Percentiles rank a stretch among this genome's conserved stretches.
Conservation (phyloP, 768 basidiomycete species). For the Tulasnella sp. region DNA sequence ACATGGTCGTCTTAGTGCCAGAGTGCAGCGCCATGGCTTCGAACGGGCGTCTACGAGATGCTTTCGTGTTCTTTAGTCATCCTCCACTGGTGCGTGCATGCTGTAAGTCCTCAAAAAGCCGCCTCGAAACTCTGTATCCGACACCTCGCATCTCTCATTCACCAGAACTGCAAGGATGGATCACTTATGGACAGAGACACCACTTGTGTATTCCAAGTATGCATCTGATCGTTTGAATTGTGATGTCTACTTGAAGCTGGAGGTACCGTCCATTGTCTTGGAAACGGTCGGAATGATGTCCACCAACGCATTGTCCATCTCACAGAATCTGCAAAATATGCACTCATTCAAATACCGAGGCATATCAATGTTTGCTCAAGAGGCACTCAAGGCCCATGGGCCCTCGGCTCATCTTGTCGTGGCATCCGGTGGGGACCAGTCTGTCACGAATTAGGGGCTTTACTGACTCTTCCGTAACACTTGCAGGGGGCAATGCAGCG, state of each 20-base stretch:
- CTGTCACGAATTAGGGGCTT: neutral
- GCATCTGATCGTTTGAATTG: slow-evolving; percentile 48
- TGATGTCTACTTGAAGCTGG: slow-evolving; percentile 58
- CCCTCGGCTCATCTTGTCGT: slow-evolving; percentile 52
- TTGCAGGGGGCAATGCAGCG: slow-evolving; percentile 63
- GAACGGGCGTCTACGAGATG: neutral
- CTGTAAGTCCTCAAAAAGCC: neutral
- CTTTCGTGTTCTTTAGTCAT: neutral
- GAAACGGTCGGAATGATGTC: neutral
- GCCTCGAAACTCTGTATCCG: neutral
- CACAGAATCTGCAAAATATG: slow-evolving; percentile 60
- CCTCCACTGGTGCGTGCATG: neutral
- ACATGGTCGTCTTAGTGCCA: neutral
- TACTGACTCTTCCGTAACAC: neutral
- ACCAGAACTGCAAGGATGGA: neutral
- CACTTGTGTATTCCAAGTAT: slow-evolving; percentile 51
- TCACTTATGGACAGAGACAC: slow-evolving; percentile 53
- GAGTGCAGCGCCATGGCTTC: neutral
- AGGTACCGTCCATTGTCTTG: neutral
- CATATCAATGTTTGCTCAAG: slow-evolving; percentile 53
- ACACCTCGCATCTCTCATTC: neutral
- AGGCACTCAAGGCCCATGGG: slow-evolving; percentile 45
- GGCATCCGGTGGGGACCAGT: slow-evolving; percentile 39
- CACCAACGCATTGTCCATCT: neutral
- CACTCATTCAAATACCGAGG: slow-evolving; percentile 75